These are phyloP conservation scores for Halophytophthora batemanensis DNA, from an alignment of 352 stramenopile genomes.

Conservation along the genomic window DNA sequence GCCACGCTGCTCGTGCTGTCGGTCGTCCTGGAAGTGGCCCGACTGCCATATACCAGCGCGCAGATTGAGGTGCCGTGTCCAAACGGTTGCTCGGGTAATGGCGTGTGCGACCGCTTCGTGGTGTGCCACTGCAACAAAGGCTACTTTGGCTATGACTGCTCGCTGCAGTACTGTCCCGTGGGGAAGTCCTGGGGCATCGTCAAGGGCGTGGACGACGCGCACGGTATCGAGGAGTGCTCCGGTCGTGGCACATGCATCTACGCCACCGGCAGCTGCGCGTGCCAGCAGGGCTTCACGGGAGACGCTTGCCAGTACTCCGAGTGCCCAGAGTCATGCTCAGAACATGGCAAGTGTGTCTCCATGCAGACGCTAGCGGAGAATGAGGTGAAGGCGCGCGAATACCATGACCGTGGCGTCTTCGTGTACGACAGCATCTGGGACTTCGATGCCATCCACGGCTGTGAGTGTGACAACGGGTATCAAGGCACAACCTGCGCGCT, in stretches of 20 bases:
- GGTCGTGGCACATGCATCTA: conserved; percentile 70
- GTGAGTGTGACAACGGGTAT: conserved; percentile 68
- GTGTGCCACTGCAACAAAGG: conserved; percentile 53
- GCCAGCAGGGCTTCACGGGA: conserved; percentile 77
- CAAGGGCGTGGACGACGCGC: conserved; percentile 37
- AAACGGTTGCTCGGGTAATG: conserved; percentile 56
- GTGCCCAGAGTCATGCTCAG: conserved; percentile 48
- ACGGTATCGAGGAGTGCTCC: conserved; percentile 49
- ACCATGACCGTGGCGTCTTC: conserved; percentile 43
- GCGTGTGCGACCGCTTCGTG: conserved; percentile 52
- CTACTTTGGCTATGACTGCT: conserved; percentile 71
- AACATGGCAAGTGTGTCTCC: conserved; percentile 61
- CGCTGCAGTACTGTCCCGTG: conserved; percentile 37
- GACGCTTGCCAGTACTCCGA: conserved; percentile 58
- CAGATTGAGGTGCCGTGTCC: conserved; percentile 33
- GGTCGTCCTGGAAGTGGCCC: neutral
- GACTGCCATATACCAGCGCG: neutral
- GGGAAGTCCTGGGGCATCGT: conserved; percentile 59
- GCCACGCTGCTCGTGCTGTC: neutral
- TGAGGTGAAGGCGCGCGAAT: conserved; percentile 40
- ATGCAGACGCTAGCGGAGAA: conserved; percentile 60
- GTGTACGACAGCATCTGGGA: conserved; percentile 67
- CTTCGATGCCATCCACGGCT: conserved; percentile 72
- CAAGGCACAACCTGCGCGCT: conserved; percentile 44
- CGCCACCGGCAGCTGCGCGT: conserved; percentile 67